Conservation (phyloP, 352 stramenopile genomes). For the Elongisporangium anandrum region DNA sequence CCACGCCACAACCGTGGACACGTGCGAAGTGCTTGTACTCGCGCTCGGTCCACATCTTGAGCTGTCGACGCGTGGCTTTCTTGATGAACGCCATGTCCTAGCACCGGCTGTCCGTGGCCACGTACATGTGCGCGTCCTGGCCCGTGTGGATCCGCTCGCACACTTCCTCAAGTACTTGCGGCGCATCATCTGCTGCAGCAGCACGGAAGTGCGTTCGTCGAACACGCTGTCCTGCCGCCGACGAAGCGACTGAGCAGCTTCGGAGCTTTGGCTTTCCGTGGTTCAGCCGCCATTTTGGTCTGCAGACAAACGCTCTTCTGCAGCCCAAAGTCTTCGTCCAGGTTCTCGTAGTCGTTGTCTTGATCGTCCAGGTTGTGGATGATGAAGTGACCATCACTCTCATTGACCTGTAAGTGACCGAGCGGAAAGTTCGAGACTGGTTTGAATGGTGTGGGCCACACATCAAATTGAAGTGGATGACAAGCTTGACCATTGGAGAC, state of each 20-base stretch:
- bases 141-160: constrained; percentile 42
- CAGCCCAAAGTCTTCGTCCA: constrained; percentile 10
- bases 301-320: constrained; percentile 5
- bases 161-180: constrained; percentile 29
- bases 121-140: constrained; percentile 45
- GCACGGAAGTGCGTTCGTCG: constrained; percentile 40
- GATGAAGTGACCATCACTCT: constrained; percentile 5
- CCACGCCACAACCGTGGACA: constrained; percentile 21
- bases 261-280: constrained; percentile 10
- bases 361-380: constrained; percentile 2
- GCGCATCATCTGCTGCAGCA: constrained; percentile 48
- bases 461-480: not conserved
- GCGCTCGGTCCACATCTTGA: constrained; percentile 47
- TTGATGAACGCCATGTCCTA: constrained; percentile 53
- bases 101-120: constrained; percentile 37
- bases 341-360: constrained; percentile 7
- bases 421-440: constrained; percentile 10
- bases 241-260: constrained; percentile 10
- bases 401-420: constrained; percentile 9
- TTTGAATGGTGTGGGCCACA: not conserved
- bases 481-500: too few species aligned
- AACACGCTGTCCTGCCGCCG: constrained; percentile 38
- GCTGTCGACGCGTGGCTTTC: constrained; percentile 50
- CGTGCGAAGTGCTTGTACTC: constrained; percentile 43
- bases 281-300: constrained; percentile 15